Conservation (phyloP, 306 rosid genomes). For the Trifolium subterraneum region DNA sequence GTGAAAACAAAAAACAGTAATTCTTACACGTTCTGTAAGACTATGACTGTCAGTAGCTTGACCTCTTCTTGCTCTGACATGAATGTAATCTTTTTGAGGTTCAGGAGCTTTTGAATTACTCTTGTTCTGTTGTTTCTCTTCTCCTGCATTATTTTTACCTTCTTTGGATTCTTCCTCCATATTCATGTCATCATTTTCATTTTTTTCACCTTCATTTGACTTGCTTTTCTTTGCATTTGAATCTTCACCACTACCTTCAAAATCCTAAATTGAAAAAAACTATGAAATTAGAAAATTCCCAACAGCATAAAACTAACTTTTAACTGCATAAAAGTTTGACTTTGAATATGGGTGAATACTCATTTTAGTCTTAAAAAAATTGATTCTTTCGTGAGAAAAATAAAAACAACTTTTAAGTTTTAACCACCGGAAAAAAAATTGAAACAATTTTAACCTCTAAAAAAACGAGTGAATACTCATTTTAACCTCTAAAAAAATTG, state of each 20-base stretch:
- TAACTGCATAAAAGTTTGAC: no score
- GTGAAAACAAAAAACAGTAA: background rate
- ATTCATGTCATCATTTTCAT: slow-evolving; percentile 48
- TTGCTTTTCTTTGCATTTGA: slow-evolving; percentile 65
- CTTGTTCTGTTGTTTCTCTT: slow-evolving; percentile 65
- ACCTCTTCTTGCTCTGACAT: slow-evolving; percentile 97
- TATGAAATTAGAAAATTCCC: background rate
- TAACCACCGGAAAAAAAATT: no score
- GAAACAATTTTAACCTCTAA: no score
- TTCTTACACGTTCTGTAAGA: slow-evolving; percentile 92
- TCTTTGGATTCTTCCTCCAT: slow-evolving; percentile 68
- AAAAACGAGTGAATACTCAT: background rate
- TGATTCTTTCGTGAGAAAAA: no score
- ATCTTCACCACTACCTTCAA: slow-evolving; percentile 55
- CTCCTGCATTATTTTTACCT: slow-evolving; percentile 42
- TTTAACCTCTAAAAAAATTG: background rate
- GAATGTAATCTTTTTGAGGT: slow-evolving; percentile 89
- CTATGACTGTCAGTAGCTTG: slow-evolving; percentile 99
- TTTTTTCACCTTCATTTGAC: slow-evolving; percentile 53
- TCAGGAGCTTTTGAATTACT: slow-evolving; percentile 69
- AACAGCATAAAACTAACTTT: no score
- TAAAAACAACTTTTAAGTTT: no score
- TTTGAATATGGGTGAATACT: no score
- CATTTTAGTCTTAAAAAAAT: no score
- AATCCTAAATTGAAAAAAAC: slow-evolving; percentile 46